A percentile compares a stretch with the other conserved stretches of the same genome.
Evolutionary conservation across 305 asterid species (phyloP).

Genomic region (Solanum hybrid): DNA sequence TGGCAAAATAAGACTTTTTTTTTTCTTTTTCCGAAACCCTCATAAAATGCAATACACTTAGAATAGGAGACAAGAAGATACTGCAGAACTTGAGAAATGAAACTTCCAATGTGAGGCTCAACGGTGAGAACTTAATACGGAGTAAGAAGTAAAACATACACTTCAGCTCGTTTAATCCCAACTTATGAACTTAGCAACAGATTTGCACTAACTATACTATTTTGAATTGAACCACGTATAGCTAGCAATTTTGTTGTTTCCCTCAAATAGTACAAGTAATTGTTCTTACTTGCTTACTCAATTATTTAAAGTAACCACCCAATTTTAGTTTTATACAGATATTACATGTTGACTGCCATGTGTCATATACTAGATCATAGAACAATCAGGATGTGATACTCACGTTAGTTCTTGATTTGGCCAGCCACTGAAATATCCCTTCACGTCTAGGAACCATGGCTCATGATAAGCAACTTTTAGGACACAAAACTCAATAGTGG

Average conservation of each 20-base stretch:
- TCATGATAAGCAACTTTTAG: conserved; percentile 31
- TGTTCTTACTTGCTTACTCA: neutral
- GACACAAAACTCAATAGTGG: conserved; percentile 38
- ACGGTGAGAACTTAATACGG: neutral
- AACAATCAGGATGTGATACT: conserved; percentile 14
- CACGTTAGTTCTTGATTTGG: conserved; percentile 67
- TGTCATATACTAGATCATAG: neutral
- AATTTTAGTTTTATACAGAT: neutral
- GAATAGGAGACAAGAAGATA: neutral
- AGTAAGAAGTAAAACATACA: neutral
- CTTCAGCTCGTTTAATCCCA: neutral
- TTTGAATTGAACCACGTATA: neutral
- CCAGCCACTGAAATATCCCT: conserved; percentile 51
- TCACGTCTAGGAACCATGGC: conserved; percentile 50
- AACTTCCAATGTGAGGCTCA: neutral
- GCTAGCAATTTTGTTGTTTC: neutral
- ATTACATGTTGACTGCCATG: neutral
- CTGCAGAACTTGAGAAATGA: neutral
- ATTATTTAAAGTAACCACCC: neutral
- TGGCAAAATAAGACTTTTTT: neutral
- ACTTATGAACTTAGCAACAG: neutral
- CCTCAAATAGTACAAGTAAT: neutral
- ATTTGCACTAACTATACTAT: neutral
- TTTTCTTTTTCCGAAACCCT: neutral
- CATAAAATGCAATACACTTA: neutral